Evolutionary conservation across 1,284 basidiomycete genomes (phyloP).

Genomic region (Sutorius eximius): DNA sequence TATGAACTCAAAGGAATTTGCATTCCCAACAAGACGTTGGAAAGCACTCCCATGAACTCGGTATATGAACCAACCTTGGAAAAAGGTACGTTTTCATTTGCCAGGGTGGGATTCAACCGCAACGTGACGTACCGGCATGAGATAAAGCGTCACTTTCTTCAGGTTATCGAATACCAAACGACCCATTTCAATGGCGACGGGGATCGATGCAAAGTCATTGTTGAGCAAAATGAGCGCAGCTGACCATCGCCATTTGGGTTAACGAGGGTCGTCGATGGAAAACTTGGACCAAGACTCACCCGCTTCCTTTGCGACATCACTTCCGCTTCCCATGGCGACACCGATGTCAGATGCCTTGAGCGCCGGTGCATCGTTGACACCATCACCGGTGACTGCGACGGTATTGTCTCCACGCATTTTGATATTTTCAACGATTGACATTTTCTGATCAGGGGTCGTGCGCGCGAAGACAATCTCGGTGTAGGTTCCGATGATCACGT

Average conservation of each 20-base stretch:
- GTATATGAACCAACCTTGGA: conserved; percentile 38
- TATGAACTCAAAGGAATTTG: conserved; percentile 45
- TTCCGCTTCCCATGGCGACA: conserved; percentile 84
- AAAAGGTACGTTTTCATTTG: neutral
- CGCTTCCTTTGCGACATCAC: conserved; percentile 76
- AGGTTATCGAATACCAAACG: conserved; percentile 63
- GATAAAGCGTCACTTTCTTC: conserved; percentile 44
- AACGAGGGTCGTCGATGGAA: neutral
- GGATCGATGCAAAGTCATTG: conserved; percentile 40
- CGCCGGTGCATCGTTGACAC: conserved; percentile 58
- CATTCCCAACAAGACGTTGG: conserved; percentile 40
- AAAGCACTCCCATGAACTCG: conserved; percentile 38
- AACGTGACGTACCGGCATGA: conserved; percentile 41
- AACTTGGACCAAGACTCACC: conserved; percentile 23
- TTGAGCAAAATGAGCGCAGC: conserved; percentile 37
- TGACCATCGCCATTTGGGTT: neutral
- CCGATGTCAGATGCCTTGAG: conserved; percentile 85
- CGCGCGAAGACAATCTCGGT: conserved; percentile 60
- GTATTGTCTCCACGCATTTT: conserved; percentile 46
- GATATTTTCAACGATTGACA: conserved; percentile 56
- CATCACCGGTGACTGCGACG: conserved; percentile 59
- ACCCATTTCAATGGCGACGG: conserved; percentile 44
- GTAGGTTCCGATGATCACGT: conserved; percentile 46
- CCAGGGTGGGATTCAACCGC: conserved; percentile 19
- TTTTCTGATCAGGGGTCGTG: conserved; percentile 62